These are phyloP conservation scores for Dothistroma pini DNA, from an alignment of 2,329 filamentous ascomycete species.

Conservation along the genomic window DNA sequence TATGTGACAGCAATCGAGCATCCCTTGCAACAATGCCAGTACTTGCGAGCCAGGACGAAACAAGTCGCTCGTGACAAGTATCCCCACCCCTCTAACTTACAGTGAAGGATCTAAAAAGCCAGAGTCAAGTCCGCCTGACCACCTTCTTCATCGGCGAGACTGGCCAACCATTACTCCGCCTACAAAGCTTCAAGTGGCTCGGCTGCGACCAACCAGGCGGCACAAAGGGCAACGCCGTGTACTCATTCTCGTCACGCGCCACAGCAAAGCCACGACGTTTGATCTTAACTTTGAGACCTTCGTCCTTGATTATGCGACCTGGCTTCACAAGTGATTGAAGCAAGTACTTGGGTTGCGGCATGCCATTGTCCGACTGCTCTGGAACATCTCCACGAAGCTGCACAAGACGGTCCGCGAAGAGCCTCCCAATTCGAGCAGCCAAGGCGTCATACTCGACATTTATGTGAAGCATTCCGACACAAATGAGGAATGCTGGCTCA, in stretches of 20 bases:
- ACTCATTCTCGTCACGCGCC: neutral
- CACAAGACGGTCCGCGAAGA: neutral
- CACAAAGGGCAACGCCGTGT: neutral
- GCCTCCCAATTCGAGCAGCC: neutral
- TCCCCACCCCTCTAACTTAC: neutral
- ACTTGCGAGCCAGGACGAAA: too few relatives aligned
- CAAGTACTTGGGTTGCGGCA: neutral
- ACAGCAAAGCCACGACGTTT: neutral
- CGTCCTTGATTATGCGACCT: neutral
- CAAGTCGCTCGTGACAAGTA: neutral
- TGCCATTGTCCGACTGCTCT: neutral
- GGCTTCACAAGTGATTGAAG: neutral
- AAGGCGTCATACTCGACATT: neutral
- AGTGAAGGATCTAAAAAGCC: neutral
- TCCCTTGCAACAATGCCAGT: neutral
- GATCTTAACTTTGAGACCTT: neutral
- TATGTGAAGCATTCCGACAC: neutral
- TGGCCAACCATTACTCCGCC: neutral
- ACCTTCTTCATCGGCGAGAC: neutral
- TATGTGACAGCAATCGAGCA: neutral
- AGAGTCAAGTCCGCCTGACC: neutral
- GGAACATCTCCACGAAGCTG: neutral
- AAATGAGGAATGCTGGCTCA: neutral
- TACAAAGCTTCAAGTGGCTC: neutral
- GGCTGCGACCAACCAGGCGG: neutral